Evolutionary conservation across 2,329 filamentous ascomycete genomes (phyloP).

Genomic region (Apiospora phragmitis): DNA sequence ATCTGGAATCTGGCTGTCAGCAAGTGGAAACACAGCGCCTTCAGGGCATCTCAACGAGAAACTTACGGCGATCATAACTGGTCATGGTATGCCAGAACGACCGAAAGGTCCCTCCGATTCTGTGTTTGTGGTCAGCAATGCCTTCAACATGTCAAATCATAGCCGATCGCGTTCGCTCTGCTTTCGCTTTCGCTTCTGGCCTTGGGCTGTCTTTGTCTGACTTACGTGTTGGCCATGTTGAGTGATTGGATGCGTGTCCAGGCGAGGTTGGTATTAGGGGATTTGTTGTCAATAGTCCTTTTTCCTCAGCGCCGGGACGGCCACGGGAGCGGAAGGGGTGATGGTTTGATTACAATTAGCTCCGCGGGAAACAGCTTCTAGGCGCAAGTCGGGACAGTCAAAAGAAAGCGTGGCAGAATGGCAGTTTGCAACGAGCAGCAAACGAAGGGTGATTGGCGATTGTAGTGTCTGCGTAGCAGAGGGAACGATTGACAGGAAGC

Average conservation of each 20-base stretch:
- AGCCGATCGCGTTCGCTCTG: background rate
- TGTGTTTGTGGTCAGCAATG: conserved; percentile 29
- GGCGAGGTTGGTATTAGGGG: background rate
- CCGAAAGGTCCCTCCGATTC: conserved; percentile 73
- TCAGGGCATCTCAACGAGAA: conserved; percentile 13
- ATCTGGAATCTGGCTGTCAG: conserved; percentile 59
- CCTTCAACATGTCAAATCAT: background rate
- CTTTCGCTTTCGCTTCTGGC: background rate
- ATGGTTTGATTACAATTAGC: conserved; percentile 3
- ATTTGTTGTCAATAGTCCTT: background rate
- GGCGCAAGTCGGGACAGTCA: background rate
- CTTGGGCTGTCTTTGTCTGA: background rate
- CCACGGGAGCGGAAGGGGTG: background rate
- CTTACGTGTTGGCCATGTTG: conserved; percentile 5
- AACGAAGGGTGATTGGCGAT: background rate
- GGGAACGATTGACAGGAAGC: conserved; percentile 3
- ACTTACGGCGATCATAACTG: conserved; percentile 68
- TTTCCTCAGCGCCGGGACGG: background rate
- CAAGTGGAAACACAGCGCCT: conserved; percentile 18
- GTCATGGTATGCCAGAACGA: conserved; percentile 95
- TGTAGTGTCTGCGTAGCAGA: conserved; percentile 2
- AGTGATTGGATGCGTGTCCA: background rate
- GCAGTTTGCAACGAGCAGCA: background rate
- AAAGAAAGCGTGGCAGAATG: background rate
- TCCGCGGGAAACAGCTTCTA: background rate